Base-by-base conservation (phyloP, 495 filamentous ascomycete genomes). In the Podospora australis region DNA sequence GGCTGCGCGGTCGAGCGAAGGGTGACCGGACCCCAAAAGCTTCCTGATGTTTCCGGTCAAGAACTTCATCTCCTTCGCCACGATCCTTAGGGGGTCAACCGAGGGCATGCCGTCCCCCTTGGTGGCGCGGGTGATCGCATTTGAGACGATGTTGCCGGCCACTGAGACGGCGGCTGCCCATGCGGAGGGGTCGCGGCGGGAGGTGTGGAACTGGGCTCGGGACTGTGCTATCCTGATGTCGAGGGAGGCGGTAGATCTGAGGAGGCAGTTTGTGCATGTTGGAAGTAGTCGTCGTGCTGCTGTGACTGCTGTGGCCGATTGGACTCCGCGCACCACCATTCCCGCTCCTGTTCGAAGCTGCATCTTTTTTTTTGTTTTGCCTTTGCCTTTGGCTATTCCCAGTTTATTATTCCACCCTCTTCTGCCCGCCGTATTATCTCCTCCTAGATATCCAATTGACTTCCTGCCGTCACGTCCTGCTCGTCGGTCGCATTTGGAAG, bases 31-130 rank as follows among this genome's bases (percentile, higher is more conserved):
- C 4, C 90, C 90, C 17, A 96, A 71, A 22, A 96, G 73, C 60
- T 90, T 83, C 40, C 86, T 75, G 60, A 95, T 92, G 60, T 95
- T 94, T 43, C 86, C 87, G 14, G 81, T 94, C 63, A 95, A 68
- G 57, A 90, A 92, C 67, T 94, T 95, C 79, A 96, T 84, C 70
- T 96, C 90, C 69, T 94, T 95, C 42, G 86, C 90, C 17, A 96
- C 87, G 26, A 88, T 87, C 28, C 84, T 77, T 53, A 88, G 74
- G 20, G 85, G 85, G 59, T 88, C 86, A 52, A 87, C 78, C 47
- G 52, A 48, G 24, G 78, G 79, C 55, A 87, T 70, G n/a, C n/a
- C n/a, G 48, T 79, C 80, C 45, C 69, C 69, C 51, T 70, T 59
- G 45, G 68, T 57, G 58, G 76, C 69, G 66, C 82, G 56, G 65